Conservation (phyloP, 129 eudicot genomes). For the Pseudognaphalium luteoalbum region DNA sequence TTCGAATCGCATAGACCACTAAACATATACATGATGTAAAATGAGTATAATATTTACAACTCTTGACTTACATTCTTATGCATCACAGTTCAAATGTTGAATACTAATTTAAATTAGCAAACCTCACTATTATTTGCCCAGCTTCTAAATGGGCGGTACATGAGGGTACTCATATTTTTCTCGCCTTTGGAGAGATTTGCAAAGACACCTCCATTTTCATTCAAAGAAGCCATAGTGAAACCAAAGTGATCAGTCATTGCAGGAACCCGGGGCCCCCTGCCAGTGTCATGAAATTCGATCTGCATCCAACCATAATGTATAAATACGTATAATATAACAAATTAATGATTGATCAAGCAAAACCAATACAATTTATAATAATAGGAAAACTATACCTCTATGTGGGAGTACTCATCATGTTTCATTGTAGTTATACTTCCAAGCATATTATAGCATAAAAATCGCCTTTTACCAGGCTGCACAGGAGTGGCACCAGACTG, state of each 20-base stretch:
- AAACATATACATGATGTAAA: conserved; percentile 22
- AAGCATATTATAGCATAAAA: conserved; percentile 92
- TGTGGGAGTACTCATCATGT: conserved; percentile 89
- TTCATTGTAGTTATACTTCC: conserved; percentile 95
- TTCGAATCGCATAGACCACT: conserved; percentile 99
- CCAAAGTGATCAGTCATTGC: conserved; percentile 99
- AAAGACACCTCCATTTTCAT: conserved; percentile 88
- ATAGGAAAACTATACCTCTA: conserved; percentile 57
- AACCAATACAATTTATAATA: not conserved
- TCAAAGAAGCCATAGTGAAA: conserved; percentile 90
- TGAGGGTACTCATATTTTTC: conserved; percentile 87
- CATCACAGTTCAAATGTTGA: not conserved
- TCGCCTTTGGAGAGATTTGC: conserved; percentile 95
- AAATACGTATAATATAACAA: not conserved
- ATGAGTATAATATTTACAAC: not conserved
- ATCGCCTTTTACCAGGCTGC: conserved; percentile 82
- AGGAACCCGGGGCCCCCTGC: conserved; percentile 90
- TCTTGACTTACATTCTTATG: not conserved
- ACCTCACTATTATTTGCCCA: conserved; percentile 99
- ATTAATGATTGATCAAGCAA: not conserved
- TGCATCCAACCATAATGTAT: conserved; percentile 38
- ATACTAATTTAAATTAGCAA: conserved; percentile 5
- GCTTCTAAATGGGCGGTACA: conserved; percentile 93
- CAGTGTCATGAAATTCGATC: conserved; percentile 97
- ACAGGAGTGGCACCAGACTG: conserved; percentile 95